Base-by-base conservation (phyloP, 1,284 basidiomycete genomes). In the Malassezia brasiliensis region DNA sequence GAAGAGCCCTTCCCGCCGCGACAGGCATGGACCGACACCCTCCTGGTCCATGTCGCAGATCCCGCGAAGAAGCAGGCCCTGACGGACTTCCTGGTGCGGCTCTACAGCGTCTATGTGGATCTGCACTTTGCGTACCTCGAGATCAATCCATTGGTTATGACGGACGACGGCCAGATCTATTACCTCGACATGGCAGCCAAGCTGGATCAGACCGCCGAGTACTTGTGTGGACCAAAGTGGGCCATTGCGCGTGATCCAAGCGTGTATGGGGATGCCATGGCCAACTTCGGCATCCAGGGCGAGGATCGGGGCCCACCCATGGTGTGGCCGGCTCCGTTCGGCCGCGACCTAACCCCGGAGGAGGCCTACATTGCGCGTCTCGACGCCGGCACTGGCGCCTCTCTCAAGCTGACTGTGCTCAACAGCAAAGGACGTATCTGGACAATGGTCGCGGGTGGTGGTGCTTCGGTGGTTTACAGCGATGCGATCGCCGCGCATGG, bases 171-270 rank as follows among this genome's bases (percentile, higher is more conserved):
- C 60, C 79, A 83, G 68, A 90, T 98, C 71, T 85, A 87, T 78
- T 96, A 93, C 81, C 85, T 98, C 67, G 94, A 98, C 77, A 96
- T 98, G 91, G 94, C 93, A 47, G 91, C 93, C 76, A 98, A 98
- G 82, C 87, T 98, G 68, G 94, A 98, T 77, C 77, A 82, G 77
- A 98, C 93, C 19, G 94, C 93, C 56, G 94, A 98, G 79, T 93
- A 86, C 77, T 87, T 98, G 73, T 94, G 90, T 74, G 93, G 94
- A 36, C 89, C 90, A 72, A 98, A 96, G 79, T 98, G 93, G 93
- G 88, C 93, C 45, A 86, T 96, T 68, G 91, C 93, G 51, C 86
- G 93, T 71, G 94, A 98, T 76, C 78, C 88, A 54, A 81, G 84
- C 44, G 79, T 87, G 53, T 85, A 86, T 74, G 49, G 60, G 52